Evolutionary conservation across 2,329 filamentous ascomycete species (phyloP).

Genomic region (Sarocladiaceae sp.): DNA sequence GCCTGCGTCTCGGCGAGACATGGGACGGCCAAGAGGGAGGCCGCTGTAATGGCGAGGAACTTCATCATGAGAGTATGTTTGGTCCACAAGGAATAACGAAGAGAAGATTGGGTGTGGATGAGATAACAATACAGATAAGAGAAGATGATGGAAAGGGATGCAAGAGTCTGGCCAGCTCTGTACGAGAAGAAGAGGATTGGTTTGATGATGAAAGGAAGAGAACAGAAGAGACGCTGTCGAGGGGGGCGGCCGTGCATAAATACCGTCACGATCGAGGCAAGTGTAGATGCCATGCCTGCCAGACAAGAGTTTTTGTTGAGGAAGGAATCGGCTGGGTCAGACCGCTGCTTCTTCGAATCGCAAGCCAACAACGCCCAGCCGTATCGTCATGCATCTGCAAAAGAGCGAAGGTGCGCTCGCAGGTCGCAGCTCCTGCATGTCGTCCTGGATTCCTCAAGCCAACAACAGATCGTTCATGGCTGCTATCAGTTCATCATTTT

Average conservation of each 20-base stretch:
- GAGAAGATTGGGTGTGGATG: background rate
- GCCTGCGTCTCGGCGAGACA: conserved; percentile 7
- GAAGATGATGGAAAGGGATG: conserved; percentile 3
- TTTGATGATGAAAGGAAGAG: background rate
- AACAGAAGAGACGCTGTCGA: background rate
- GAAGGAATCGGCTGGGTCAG: no score
- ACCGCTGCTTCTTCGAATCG: no score
- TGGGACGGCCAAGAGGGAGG: conserved; percentile 17
- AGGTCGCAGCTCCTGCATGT: no score
- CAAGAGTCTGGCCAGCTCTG: conserved; percentile 3
- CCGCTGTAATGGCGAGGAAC: conserved; percentile 14
- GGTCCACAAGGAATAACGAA: background rate
- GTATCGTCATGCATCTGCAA: no score
- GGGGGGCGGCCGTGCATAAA: background rate
- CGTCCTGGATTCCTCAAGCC: no score
- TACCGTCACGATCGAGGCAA: background rate
- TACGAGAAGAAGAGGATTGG: background rate
- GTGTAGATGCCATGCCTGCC: background rate
- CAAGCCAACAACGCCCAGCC: no score
- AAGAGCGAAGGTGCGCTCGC: no score
- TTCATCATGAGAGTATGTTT: conserved; percentile 15
- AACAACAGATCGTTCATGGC: no score
- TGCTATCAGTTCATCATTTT: no score
- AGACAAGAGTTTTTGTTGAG: no score
- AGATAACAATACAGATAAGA: conserved; percentile 4